Conservation (phyloP, 2,329 filamentous ascomycete genomes). For the Calonectria montana region DNA sequence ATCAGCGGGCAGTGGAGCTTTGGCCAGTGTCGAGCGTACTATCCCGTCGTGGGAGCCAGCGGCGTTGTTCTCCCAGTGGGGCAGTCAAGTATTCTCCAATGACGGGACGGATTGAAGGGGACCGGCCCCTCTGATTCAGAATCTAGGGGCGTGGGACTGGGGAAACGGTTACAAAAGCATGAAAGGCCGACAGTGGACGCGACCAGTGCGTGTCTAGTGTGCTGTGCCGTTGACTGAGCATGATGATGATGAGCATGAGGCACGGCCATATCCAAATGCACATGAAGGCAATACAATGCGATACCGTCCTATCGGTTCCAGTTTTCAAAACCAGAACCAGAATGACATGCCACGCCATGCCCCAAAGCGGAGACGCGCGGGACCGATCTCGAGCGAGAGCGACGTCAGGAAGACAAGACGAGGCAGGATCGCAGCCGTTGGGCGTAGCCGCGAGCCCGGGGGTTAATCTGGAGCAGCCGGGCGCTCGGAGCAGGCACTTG, state of each 20-base stretch:
- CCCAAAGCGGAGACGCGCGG: constrained; percentile 29
- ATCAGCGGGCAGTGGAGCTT: constrained; percentile 32
- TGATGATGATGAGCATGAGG: constrained; percentile 18
- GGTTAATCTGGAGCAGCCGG: constrained; percentile 31
- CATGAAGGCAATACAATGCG: constrained; percentile 13
- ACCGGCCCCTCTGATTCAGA: constrained; percentile 38
- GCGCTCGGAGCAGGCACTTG: constrained; percentile 12
- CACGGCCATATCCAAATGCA: constrained; percentile 13
- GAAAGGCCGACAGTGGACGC: constrained; percentile 31
- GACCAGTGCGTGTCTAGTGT: constrained; percentile 19
- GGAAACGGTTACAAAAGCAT: constrained; percentile 36
- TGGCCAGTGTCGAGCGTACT: constrained; percentile 38
- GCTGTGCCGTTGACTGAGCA: constrained; percentile 12
- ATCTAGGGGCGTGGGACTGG: constrained; percentile 34
- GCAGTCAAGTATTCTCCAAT: constrained; percentile 32
- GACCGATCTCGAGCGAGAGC: constrained; percentile 34
- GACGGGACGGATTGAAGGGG: constrained; percentile 24
- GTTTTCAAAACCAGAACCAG: constrained; percentile 1
- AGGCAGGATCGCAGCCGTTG: constrained; percentile 25
- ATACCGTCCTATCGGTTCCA: constrained; percentile 8
- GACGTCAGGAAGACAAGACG: constrained; percentile 16
- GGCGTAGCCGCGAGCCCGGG: constrained; percentile 30
- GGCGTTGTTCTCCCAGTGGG: constrained; percentile 38
- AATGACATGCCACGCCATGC: constrained; percentile 12
- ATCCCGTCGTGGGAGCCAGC: constrained; percentile 32